Evolutionary conservation across 805 yeast genomes (phyloP), one percentile per base, ranked within the genome.

Genomic region (Saccharomycopsis lassenensis): DNA sequence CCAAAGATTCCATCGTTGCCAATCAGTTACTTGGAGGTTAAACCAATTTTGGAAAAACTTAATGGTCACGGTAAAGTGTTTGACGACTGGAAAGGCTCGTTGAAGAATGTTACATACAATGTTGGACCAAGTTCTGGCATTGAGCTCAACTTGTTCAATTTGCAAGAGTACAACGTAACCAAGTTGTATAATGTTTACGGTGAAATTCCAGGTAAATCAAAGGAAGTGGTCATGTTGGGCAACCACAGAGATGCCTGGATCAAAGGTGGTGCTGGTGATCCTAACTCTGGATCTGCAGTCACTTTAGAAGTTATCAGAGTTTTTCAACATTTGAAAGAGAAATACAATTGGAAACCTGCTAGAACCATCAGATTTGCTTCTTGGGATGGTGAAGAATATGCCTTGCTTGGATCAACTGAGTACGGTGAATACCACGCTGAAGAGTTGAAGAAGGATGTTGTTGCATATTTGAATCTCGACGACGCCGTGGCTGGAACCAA

Each of bases 241-340:
- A 80, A 79, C 52, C 91, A 80, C 52, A 69, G 85, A 37, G 91
- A 81, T 51, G 76, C 87, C 2, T 82, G 89, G 91, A 69, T 76
- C 40, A 71, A 74, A 39, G 82, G 82, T 33, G 84, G 84, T 11
- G 86, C 87, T 1, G 77, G 74, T 18, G 91, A 81, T 55, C 87
- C 91, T 21, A 80, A 80, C 54, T 67, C 78, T 19, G 89, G 89
- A 1, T 67, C 81, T 12, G 77, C 86, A 1, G 71, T 65, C 0
- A 43, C 77, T 44, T 54, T 80, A 29, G 89, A 80, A 51, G 56
- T 80, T 28, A 75, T 77, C 5, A 61, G 82, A 32, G 75, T 71
- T 1, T 59, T 78, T 24, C 68, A 72, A 17, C 68, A 62, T 29
- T 58, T 80, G 35, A 43, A 53, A 22, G 58, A 65, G 42, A 37